Evolutionary conservation across 2,329 filamentous ascomycete species (phyloP), one percentile per base, ranked within the genome.

Genomic region (Phialophora expanda): DNA sequence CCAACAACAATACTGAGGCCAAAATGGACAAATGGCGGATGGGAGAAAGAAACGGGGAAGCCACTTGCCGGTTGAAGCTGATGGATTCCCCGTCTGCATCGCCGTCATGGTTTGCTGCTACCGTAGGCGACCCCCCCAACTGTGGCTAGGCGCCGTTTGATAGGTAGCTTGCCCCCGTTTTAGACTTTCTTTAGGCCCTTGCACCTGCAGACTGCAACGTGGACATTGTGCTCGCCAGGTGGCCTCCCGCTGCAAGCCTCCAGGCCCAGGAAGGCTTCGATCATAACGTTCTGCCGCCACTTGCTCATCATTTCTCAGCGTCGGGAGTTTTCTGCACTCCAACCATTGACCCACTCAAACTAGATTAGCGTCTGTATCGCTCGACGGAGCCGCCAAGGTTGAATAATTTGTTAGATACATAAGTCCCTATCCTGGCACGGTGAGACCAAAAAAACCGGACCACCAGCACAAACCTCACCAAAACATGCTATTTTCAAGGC

Each of bases 1-100:
- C 28, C 54, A 58, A 56, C 54, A 53, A 57, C 44, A 51, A 58
- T 32, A 50, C 20, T 22, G 14, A 38, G 48, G 41, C 32, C n/a
- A 14, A 54, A 54, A 59, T 59, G 62, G 56, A 32, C 62, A 64
- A 59, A 60, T 59, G 56, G 62, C 62, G 58, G 58, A 61, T 61
- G 58, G 48, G 48, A 38, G 56, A 59, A 64, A 30, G 44, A 46
- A 53, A 59, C 62, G 62, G 62, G 62, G 62, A 64, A 60, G 50
- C 62, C 9, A 38, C 28, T 53, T 58, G 48, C 28, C 44, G 48
- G 44, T 50, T 22, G 56, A 30, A 26, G 41, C 44, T 28, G 26
- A 22, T 61, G 44, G 30, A 48, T 48, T 53, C 46, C 53, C 46
- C 62, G 38, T 44, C 38, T n/a, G 38, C 38, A 44, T 44, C 38